Base-by-base conservation (phyloP, 169 alveolate genomes). In the Plasmodium inui region DNA sequence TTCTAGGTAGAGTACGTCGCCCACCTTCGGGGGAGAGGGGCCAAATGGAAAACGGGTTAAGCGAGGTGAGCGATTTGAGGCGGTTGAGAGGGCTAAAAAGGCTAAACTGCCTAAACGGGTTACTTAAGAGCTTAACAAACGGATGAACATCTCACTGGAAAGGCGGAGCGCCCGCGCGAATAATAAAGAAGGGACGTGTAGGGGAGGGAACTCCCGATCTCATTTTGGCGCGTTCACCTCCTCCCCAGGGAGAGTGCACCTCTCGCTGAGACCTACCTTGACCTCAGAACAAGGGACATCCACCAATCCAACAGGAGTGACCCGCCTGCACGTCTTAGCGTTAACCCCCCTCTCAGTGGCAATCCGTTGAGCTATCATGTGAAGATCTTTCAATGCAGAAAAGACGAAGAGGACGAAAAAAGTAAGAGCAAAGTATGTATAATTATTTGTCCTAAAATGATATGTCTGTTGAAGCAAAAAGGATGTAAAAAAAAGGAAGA, bases 271-370 rank as follows among this genome's bases (percentile, higher is more conserved):
- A 79, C 57, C 30, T 44, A 83, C 92, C 83, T 83, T 83, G 17
- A 83, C 53, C 41, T 70, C 71, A 17, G 53, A 9, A 34, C 28
- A 37, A 19, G 67, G 26, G 22, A 83, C 73, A 19, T 83, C 92
- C 39, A 83, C 53, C 76, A 83, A 39, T 0, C 92, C 92, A 22
- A 83, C 50, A 44, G 44, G 92, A 19, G 92, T 83, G 5, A 83
- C 73, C 50, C 92, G 19, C 67, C 53, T 83, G 83, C 76, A 83
- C 1, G 28, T 39, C 22, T 70, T 83, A 17, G 32, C 22, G 17
- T 61, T 70, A n/a, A 83, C 37, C 10, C 7, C 17, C n/a, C 67
- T 44, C 12, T 67, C 71, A 39, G 28, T 19, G 34, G 7, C 34
- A 17, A 41, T 34, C 57, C 50, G 39, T 46, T 83, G 39, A 17